phyloP scores from a whole-genome alignment of 2,329 filamentous ascomycete species.

The Saccharata proteae region DNA sequence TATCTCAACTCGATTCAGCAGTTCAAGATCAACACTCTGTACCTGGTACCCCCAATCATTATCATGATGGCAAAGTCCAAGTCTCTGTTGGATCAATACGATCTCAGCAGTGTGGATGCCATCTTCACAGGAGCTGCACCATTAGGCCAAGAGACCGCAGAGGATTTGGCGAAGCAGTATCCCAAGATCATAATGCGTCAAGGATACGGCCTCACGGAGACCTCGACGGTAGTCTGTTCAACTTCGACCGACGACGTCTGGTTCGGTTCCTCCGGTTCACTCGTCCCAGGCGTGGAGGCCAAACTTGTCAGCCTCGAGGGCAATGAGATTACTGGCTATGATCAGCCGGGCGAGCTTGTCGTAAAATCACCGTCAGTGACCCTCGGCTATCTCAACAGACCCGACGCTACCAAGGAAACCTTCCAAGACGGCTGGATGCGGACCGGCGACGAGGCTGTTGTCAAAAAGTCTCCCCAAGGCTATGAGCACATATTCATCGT shows the following conservation, averaged over 20 bases:
- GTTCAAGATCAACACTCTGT: constrained; percentile 56
- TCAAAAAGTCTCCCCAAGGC: constrained; percentile 50
- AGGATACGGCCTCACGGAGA: constrained; percentile 72
- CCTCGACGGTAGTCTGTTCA: constrained; percentile 54
- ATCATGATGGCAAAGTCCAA: constrained; percentile 60
- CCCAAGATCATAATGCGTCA: constrained; percentile 56
- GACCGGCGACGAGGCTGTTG: constrained; percentile 73
- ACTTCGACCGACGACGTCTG: constrained; percentile 52
- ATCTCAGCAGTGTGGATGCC: constrained; percentile 53
- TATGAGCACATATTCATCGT: constrained; percentile 76
- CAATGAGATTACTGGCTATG: constrained; percentile 55
- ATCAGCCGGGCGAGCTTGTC: constrained; percentile 69
- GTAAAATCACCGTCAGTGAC: constrained; percentile 67
- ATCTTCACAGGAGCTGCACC: constrained; percentile 71
- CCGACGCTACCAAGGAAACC: constrained; percentile 69
- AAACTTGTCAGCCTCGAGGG: constrained; percentile 59
- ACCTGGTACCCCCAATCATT: constrained; percentile 70
- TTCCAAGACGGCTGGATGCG: constrained; percentile 68
- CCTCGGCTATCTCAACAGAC: constrained; percentile 78
- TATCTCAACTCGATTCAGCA: constrained; percentile 53
- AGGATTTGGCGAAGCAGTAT: constrained; percentile 49
- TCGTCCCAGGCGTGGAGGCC: constrained; percentile 52
- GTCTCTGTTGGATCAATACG: constrained; percentile 50
- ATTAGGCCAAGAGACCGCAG: constrained; percentile 58
- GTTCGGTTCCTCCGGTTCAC: constrained; percentile 58